Base-by-base conservation (phyloP, 768 basidiomycete genomes). In the Phylloporus sp. region DNA sequence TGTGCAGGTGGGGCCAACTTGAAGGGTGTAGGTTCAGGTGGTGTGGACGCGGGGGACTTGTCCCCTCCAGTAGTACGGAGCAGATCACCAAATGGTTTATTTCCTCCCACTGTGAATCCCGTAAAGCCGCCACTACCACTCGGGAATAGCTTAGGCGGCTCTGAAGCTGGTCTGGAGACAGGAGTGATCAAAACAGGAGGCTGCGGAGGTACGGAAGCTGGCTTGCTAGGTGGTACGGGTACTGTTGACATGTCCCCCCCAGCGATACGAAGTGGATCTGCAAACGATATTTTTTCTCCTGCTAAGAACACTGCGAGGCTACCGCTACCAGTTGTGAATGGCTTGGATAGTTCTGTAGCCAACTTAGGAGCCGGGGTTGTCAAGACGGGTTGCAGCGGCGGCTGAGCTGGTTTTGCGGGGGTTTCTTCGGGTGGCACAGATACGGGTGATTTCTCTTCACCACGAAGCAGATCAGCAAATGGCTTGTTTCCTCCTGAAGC, bases 381-480 rank as follows among this genome's bases (percentile, higher is more conserved):
- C 9, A 40, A 22, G 6, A 16, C 13, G 23, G 41, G 18, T 6
- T 2, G 23, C 16, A 7, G 39, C 5, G 39, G 11, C 5, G 15
- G 38, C 22, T 40, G 39, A 40, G 38, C 24, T 26, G 38, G 36
- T 23, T 61, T 41, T 24, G 41, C 38, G 28, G 54, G 50, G 1
- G 23, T 39, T 39, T 39, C 36, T 38, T 38, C 36, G 4, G 18
- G 20, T 16, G 36, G 36, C 10, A 12, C 20, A 20, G 36, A 12
- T n/a, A 12, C 20, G 5, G n/a, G 36, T 11, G 36, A 20, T 12
- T 20, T 38, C 18, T 38, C 36, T 16, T 15, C 32, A 15, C 36
- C 36, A 38, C 18, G 18, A 8, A 38, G 4, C 5, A 34, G 36
- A 20, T 38, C 36, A 16, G 6, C 36, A 38, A 38, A 38, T 16